phyloP scores from a whole-genome alignment of 805 yeast genomes.

The Pichia thaimueangensis region DNA sequence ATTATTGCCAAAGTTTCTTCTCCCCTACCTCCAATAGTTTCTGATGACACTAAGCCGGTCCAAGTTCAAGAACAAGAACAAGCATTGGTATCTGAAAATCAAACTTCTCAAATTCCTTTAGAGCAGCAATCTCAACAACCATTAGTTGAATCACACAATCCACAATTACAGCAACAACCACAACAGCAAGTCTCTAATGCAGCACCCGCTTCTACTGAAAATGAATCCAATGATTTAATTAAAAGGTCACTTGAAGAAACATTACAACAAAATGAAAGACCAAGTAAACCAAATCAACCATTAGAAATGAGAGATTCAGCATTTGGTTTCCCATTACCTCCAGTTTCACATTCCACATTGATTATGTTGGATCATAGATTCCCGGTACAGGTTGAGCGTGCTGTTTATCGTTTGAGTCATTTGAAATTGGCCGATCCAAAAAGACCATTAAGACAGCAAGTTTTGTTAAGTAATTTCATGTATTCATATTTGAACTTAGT shows the following conservation, averaged over 20 bases:
- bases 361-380: slow-evolving; percentile 80
- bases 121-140: no score
- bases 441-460: slow-evolving; percentile 87
- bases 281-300: slow-evolving; percentile 47
- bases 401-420: slow-evolving; percentile 88
- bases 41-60: no score
- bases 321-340: slow-evolving; percentile 82
- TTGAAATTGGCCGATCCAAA: slow-evolving; percentile 91
- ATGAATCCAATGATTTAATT: slow-evolving; percentile 8
- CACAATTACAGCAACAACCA: background rate
- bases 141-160: no score
- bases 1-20: no score
- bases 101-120: no score
- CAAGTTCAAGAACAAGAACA: no score
- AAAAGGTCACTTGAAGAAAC: slow-evolving; percentile 19
- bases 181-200: background rate
- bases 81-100: background rate
- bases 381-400: slow-evolving; percentile 94
- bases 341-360: slow-evolving; percentile 67
- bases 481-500: slow-evolving; percentile 92
- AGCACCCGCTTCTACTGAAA: background rate
- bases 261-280: slow-evolving; percentile 26
- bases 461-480: slow-evolving; percentile 91
- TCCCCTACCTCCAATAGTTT: no score
- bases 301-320: slow-evolving; percentile 68